These are phyloP conservation scores for Colletotrichum paranaense DNA, from an alignment of 2,329 filamentous ascomycete genomes.

Conservation along the genomic window DNA sequence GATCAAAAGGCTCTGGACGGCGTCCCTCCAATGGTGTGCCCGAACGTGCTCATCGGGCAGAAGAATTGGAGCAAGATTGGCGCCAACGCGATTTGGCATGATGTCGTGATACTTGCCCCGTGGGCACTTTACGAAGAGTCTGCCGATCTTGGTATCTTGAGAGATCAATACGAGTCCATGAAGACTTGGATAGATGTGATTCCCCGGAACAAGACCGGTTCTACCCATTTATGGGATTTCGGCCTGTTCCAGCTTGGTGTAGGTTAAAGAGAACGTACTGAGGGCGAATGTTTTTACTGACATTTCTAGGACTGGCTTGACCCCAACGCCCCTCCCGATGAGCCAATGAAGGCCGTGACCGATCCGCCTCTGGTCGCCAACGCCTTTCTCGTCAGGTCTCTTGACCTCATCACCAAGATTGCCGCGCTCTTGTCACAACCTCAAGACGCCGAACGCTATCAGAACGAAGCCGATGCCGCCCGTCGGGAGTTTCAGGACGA, in stretches of 20 bases:
- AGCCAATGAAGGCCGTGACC: conserved; percentile 42
- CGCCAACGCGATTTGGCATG: conserved; percentile 35
- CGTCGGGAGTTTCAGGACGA: conserved; percentile 38
- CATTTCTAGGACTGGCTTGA: conserved; percentile 44
- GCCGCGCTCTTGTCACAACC: background rate
- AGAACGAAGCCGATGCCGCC: background rate
- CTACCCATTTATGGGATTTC: conserved; percentile 20
- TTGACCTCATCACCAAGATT: background rate
- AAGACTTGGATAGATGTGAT: background rate
- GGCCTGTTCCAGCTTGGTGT: conserved; percentile 16
- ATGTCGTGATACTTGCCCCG: conserved; percentile 20
- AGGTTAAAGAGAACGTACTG: background rate
- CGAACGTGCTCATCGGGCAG: conserved; percentile 38
- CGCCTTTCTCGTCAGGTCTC: conserved; percentile 42
- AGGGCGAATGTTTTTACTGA: background rate
- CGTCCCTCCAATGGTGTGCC: conserved; percentile 46
- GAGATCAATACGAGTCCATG: conserved; percentile 22
- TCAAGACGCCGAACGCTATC: background rate
- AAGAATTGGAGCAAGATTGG: conserved; percentile 29
- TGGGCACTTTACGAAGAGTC: conserved; percentile 28
- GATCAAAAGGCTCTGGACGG: conserved; percentile 47
- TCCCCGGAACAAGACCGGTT: conserved; percentile 2
- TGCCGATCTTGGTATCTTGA: background rate
- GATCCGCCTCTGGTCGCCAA: conserved; percentile 45
- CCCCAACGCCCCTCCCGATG: conserved; percentile 43